Conservation (phyloP, 2,329 filamentous ascomycete genomes). For the Periglandula ipomoeae region DNA sequence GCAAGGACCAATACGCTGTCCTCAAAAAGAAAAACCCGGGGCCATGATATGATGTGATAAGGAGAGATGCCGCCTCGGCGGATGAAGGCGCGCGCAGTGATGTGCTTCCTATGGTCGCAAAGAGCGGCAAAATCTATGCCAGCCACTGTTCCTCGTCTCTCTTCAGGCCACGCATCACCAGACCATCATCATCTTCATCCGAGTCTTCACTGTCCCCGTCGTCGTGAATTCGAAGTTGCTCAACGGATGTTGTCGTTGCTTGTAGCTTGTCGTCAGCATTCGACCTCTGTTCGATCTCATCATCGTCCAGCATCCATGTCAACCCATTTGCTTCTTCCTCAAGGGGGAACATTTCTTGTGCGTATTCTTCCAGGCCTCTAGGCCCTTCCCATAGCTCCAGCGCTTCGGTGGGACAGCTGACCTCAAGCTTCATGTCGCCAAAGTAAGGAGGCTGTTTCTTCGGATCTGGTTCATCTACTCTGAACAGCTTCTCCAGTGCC, state of each 20-base stretch:
- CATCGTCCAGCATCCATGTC: conserved; percentile 74
- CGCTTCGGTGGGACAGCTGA: conserved; percentile 63
- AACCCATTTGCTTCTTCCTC: conserved; percentile 92
- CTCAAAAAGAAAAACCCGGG: not conserved
- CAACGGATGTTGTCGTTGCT: conserved; percentile 25
- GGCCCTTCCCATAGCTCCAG: conserved; percentile 86
- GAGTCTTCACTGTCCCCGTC: conserved; percentile 32
- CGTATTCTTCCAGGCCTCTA: conserved; percentile 86
- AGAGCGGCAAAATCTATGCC: conserved; percentile 24
- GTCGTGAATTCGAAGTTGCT: conserved; percentile 32
- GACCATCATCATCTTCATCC: conserved; percentile 48
- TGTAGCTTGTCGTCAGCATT: conserved; percentile 26
- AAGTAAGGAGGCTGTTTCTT: conserved; percentile 55
- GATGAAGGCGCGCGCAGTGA: not conserved
- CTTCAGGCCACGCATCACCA: conserved; percentile 48
- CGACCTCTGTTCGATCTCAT: conserved; percentile 25
- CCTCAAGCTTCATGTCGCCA: conserved; percentile 46
- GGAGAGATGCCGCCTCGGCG: not conserved
- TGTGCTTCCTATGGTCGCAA: not conserved
- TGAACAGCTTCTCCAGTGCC: conserved; percentile 52
- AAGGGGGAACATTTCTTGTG: conserved; percentile 83
- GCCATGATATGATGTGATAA: not conserved
- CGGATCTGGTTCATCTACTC: conserved; percentile 38
- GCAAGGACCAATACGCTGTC: not conserved
- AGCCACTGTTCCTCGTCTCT: conserved; percentile 53